These are phyloP conservation scores for Panaeolus cyanescens DNA, from an alignment of 768 basidiomycete genomes.

Conservation along the genomic window DNA sequence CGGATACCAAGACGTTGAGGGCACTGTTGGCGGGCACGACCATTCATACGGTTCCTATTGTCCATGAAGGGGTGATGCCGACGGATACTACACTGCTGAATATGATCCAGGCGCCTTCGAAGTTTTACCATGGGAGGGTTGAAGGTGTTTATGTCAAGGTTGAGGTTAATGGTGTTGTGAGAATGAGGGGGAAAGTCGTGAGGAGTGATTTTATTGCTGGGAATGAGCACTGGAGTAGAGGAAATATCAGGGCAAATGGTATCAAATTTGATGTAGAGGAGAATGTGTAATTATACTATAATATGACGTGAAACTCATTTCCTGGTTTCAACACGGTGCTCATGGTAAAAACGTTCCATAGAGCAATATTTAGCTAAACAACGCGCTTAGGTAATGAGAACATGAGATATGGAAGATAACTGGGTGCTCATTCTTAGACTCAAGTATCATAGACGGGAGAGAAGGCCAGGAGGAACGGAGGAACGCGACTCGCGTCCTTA, in stretches of 20 bases:
- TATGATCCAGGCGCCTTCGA: slow-evolving; percentile 41
- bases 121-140: slow-evolving; percentile 39
- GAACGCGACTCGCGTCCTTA: background rate
- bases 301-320: background rate
- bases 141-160: slow-evolving; percentile 64
- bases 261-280: background rate
- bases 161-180: slow-evolving; percentile 41
- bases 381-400: too few relatives aligned
- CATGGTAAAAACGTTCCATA: too few relatives aligned
- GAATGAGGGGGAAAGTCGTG: slow-evolving; percentile 56
- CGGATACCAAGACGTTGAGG: slow-evolving; percentile 34
- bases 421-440: too few relatives aligned
- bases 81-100: slow-evolving; percentile 36
- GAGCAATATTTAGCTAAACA: too few relatives aligned
- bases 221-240: slow-evolving; percentile 62
- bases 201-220: slow-evolving; percentile 63
- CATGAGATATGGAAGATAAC: too few relatives aligned
- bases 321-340: too few relatives aligned
- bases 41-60: slow-evolving; percentile 43
- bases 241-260: slow-evolving; percentile 21
- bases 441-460: too few relatives aligned
- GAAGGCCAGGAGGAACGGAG: too few relatives aligned
- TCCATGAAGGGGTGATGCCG: slow-evolving; percentile 45
- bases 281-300: background rate
- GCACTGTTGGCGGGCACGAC: slow-evolving; percentile 36